Evolutionary conservation across 2,329 filamentous ascomycete species (phyloP).

Genomic region (Arthrobotrys pseudoclavata): DNA sequence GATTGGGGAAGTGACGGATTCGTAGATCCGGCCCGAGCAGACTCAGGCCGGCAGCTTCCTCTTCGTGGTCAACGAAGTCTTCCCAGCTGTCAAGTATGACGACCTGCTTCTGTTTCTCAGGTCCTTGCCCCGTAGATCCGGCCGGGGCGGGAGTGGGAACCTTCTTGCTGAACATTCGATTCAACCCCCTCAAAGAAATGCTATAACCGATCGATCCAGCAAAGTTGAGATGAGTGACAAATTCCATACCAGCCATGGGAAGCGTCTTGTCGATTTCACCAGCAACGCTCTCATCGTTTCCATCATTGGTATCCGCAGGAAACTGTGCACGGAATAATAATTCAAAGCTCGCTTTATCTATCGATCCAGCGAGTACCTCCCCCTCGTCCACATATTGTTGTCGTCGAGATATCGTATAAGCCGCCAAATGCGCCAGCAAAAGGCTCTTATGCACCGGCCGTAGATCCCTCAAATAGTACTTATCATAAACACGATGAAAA

Average conservation of each 20-base stretch:
- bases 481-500: constrained; percentile 61
- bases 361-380: constrained; percentile 34
- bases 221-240: constrained; percentile 62
- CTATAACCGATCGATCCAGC: constrained; percentile 58
- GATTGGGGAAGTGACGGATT: constrained; percentile 58
- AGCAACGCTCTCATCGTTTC: constrained; percentile 14
- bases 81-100: constrained; percentile 52
- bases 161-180: constrained; percentile 43
- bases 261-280: constrained; percentile 35
- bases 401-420: constrained; percentile 39
- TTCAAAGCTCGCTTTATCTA: constrained; percentile 41
- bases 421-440: constrained; percentile 61
- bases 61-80: constrained; percentile 49
- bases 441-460: constrained; percentile 60
- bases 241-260: constrained; percentile 49
- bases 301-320: constrained; percentile 38
- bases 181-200: constrained; percentile 55
- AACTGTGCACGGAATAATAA: constrained; percentile 49
- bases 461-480: constrained; percentile 61
- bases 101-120: constrained; percentile 21
- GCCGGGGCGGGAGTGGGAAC: neutral
- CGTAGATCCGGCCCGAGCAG: constrained; percentile 28
- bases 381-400: constrained; percentile 42
- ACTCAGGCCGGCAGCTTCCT: constrained; percentile 32
- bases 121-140: neutral